phyloP scores from a whole-genome alignment of 176 grass and related monocot genomes.

The Puya raimondii region DNA sequence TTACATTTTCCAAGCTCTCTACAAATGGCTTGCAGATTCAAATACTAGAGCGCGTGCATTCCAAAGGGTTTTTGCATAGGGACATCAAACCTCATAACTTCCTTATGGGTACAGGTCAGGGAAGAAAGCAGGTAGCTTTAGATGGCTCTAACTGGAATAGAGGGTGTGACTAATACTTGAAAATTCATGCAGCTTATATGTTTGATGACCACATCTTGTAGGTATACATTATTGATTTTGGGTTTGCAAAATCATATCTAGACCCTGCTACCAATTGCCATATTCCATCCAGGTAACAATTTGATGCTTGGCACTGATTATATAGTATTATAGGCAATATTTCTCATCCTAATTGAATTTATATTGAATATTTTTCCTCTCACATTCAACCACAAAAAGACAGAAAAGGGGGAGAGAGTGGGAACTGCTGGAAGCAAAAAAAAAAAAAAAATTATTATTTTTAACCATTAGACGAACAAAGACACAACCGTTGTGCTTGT shows the following conservation, averaged over 20 bases:
- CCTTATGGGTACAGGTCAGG: slow-evolving; percentile 88
- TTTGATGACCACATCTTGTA: slow-evolving; percentile 2
- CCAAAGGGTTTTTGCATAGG: slow-evolving; percentile 91
- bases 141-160: too few species aligned
- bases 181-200: too few species aligned
- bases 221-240: slow-evolving; percentile 51
- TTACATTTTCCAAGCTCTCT: too few species aligned
- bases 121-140: slow-evolving; percentile 75
- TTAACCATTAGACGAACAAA: too few species aligned
- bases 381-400: neutral
- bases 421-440: too few species aligned
- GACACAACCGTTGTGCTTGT: too few species aligned
- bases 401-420: too few species aligned
- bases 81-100: slow-evolving; percentile 98
- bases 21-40: neutral
- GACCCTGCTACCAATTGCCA: slow-evolving; percentile 47
- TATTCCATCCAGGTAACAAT: slow-evolving; percentile 47
- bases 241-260: slow-evolving; percentile 42
- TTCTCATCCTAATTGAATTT: slow-evolving; percentile 14
- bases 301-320: neutral
- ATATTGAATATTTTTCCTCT: neutral
- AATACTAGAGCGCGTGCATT: slow-evolving; percentile 54
- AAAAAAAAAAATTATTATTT: too few species aligned
- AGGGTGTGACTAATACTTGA: too few species aligned
- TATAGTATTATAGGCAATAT: neutral